Percentiles rank a stretch among this genome's conserved stretches.
phyloP scores from a whole-genome alignment of 257 asterid genomes.

The Buddleja alternifolia region DNA sequence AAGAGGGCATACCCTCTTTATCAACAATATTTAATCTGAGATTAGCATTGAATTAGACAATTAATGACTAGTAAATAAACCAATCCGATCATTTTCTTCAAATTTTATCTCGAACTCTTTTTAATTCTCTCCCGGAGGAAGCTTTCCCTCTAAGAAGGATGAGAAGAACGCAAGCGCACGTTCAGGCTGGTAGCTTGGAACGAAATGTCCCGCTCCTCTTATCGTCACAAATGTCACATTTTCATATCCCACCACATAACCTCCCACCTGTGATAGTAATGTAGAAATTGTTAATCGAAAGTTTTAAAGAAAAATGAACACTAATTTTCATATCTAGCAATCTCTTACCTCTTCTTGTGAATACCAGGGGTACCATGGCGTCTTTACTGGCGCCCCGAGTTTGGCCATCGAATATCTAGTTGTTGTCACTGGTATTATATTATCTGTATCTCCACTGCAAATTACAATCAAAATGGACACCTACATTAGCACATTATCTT shows the following conservation, averaged over 20 bases:
- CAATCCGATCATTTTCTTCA: background rate
- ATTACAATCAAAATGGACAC: background rate
- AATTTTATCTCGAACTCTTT: background rate
- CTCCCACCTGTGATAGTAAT: constrained; percentile 53
- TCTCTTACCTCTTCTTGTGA: constrained; percentile 44
- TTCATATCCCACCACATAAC: constrained; percentile 57
- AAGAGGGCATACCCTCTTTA: constrained; percentile 6
- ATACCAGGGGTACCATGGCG: constrained; percentile 69
- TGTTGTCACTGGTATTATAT: constrained; percentile 55
- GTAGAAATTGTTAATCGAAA: background rate
- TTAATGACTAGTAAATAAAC: background rate
- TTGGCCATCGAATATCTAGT: constrained; percentile 57
- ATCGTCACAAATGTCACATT: constrained; percentile 57
- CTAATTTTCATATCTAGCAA: background rate
- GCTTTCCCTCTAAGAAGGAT: constrained; percentile 46
- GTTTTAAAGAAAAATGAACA: background rate
- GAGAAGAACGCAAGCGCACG: constrained; percentile 52
- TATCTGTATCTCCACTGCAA: constrained; percentile 68
- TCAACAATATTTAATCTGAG: background rate
- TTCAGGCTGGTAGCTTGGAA: constrained; percentile 64
- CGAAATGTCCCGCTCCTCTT: constrained; percentile 68
- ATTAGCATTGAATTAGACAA: background rate
- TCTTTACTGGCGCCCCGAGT: constrained; percentile 42
- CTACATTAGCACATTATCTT: no score
- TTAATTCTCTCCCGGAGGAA: constrained; percentile 36